phyloP scores from a whole-genome alignment of 805 yeast genomes.

The Cyberlindnera galapagoensis region DNA sequence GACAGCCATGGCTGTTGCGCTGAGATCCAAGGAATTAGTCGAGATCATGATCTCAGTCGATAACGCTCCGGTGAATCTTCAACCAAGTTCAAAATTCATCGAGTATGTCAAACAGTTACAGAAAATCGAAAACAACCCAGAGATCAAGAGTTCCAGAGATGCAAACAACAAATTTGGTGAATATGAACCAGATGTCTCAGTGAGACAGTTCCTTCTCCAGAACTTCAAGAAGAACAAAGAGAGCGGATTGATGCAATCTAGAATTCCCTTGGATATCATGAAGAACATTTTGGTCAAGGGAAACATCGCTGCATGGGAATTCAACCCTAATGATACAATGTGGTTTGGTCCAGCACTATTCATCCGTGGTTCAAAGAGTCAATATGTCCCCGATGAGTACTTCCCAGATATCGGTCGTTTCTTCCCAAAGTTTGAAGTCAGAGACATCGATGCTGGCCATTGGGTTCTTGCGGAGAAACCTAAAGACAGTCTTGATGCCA shows the following conservation, averaged over 20 bases:
- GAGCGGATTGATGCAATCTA: slow-evolving; percentile 27
- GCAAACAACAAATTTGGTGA: slow-evolving; percentile 58
- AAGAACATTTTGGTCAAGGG: slow-evolving; percentile 60
- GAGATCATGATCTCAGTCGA: slow-evolving; percentile 72
- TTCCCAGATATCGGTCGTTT: slow-evolving; percentile 64
- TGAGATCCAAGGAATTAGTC: slow-evolving; percentile 58
- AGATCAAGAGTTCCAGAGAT: slow-evolving; percentile 47
- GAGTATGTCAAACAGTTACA: slow-evolving; percentile 59
- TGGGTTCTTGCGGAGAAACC: slow-evolving; percentile 93
- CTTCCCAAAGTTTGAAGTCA: slow-evolving; percentile 71
- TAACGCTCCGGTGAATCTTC: slow-evolving; percentile 75
- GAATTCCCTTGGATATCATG: slow-evolving; percentile 65
- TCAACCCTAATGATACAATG: slow-evolving; percentile 41
- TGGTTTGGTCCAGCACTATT: slow-evolving; percentile 74
- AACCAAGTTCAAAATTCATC: slow-evolving; percentile 53
- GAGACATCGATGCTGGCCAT: slow-evolving; percentile 81
- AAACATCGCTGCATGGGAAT: slow-evolving; percentile 72
- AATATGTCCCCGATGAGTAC: slow-evolving; percentile 78
- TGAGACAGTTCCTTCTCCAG: slow-evolving; percentile 74
- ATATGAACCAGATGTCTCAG: slow-evolving; percentile 51
- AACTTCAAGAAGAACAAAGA: slow-evolving; percentile 46
- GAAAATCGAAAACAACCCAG: slow-evolving; percentile 43
- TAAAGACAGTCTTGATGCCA: slow-evolving; percentile 55
- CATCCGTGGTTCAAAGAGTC: slow-evolving; percentile 70
- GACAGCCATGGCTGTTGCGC: slow-evolving; percentile 79